A percentile compares a stretch with the other conserved stretches of the same genome.
Evolutionary conservation across 177 flowering plant genomes (phyloP).

Genomic region (Vitis hybrid): DNA sequence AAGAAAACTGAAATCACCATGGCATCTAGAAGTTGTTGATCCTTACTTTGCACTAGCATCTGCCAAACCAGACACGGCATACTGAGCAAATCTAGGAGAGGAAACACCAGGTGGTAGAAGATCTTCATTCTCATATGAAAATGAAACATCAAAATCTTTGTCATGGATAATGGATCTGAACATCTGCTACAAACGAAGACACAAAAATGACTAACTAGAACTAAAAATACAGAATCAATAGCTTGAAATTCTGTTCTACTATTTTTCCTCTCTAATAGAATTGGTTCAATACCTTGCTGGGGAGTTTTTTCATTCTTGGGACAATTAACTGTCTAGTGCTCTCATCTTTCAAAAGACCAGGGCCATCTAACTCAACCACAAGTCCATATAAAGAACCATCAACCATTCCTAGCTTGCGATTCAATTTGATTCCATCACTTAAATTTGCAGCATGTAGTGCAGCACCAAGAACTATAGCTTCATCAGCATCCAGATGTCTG

Average conservation of each 20-base stretch:
- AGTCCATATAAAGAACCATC: conserved; percentile 95
- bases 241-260: background rate
- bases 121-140: conserved; percentile 70
- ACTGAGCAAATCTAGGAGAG: conserved; percentile 67
- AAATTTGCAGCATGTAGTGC: conserved; percentile 95
- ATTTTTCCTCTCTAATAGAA: background rate
- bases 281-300: conserved; percentile 71
- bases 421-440: conserved; percentile 98
- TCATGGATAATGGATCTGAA: conserved; percentile 72
- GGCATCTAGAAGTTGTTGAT: conserved; percentile 5
- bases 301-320: conserved; percentile 85
- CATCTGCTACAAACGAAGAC: conserved; percentile 48
- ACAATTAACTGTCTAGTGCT: conserved; percentile 65
- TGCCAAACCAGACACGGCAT: conserved; percentile 77
- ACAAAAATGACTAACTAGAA: conserved; percentile 6
- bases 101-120: conserved; percentile 76
- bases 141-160: conserved; percentile 90
- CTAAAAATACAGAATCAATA: background rate
- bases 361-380: conserved; percentile 69
- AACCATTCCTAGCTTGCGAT: conserved; percentile 90
- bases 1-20: conserved; percentile 2
- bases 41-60: conserved; percentile 86
- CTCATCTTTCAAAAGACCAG: conserved; percentile 66
- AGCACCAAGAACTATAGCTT: conserved; percentile 95
- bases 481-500: conserved; percentile 97